Conservation (phyloP, 176 grass and related monocot species). For the Carex parvula region DNA sequence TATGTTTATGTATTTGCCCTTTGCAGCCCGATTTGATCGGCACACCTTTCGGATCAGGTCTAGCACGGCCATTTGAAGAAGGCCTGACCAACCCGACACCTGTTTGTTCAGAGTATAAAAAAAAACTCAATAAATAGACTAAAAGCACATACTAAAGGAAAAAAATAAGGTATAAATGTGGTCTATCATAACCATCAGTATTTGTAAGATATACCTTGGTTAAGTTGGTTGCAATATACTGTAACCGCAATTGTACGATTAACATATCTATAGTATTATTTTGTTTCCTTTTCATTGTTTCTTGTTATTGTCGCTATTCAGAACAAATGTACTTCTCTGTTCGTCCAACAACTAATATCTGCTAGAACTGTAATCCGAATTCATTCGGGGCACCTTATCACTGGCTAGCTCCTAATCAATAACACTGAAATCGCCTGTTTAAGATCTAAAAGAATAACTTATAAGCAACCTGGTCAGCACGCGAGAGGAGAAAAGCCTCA, state of each 20-base stretch:
- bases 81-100: constrained; percentile 43
- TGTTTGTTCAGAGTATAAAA: neutral
- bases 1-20: constrained; percentile 60
- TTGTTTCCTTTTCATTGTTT: neutral
- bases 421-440: neutral
- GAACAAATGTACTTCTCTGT: neutral
- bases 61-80: constrained; percentile 58
- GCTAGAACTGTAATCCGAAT: neutral
- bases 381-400: neutral
- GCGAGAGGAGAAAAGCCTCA: constrained; percentile 40
- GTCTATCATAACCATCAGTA: neutral
- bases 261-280: neutral
- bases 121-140: neutral
- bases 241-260: neutral
- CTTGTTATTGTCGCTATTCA: neutral
- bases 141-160: neutral
- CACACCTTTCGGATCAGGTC: constrained; percentile 74
- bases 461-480: constrained; percentile 37
- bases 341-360: neutral
- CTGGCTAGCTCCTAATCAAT: neutral
- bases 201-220: neutral
- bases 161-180: neutral
- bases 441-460: neutral
- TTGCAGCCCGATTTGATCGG: constrained; percentile 37
- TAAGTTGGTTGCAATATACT: neutral